Percentiles rank a stretch among this genome's conserved stretches.
These are phyloP conservation scores for Thermochaetoides thermophila DNA, from an alignment of 495 filamentous ascomycete genomes.

Conservation along the genomic window DNA sequence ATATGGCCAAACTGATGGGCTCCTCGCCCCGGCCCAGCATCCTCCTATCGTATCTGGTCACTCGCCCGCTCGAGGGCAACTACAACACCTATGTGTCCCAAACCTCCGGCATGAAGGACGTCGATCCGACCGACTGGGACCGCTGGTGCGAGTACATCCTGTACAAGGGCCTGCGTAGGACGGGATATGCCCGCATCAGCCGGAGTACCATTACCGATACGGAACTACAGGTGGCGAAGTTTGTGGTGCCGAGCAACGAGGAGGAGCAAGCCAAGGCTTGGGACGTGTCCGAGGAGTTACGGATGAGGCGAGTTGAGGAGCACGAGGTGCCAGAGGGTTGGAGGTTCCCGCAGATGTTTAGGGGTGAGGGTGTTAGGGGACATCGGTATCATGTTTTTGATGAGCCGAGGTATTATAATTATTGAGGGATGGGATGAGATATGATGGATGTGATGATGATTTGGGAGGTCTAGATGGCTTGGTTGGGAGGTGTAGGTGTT, in stretches of 20 bases:
- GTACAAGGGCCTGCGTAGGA: conserved; percentile 75
- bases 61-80: conserved; percentile 78
- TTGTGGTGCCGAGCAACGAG: conserved; percentile 63
- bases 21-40: conserved; percentile 66
- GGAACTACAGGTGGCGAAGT: conserved; percentile 94
- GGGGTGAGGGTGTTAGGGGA: conserved; percentile 71
- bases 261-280: conserved; percentile 37
- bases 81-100: conserved; percentile 94
- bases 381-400: conserved; percentile 95
- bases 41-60: conserved; percentile 83
- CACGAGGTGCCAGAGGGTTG: conserved; percentile 59
- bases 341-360: conserved; percentile 80
- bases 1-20: conserved; percentile 80
- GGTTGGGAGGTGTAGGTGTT: too few relatives aligned
- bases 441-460: not conserved
- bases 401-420: conserved; percentile 62
- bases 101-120: conserved; percentile 81
- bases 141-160: conserved; percentile 99
- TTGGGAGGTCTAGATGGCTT: too few relatives aligned
- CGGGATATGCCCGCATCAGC: conserved; percentile 81
- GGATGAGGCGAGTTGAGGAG: conserved; percentile 34
- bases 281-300: conserved; percentile 13
- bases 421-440: conserved; percentile 2
- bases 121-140: conserved; percentile 89
- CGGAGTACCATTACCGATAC: conserved; percentile 91